Evolutionary conservation across 2,329 filamentous ascomycete species (phyloP).

Genomic region (Claviceps pusilla): DNA sequence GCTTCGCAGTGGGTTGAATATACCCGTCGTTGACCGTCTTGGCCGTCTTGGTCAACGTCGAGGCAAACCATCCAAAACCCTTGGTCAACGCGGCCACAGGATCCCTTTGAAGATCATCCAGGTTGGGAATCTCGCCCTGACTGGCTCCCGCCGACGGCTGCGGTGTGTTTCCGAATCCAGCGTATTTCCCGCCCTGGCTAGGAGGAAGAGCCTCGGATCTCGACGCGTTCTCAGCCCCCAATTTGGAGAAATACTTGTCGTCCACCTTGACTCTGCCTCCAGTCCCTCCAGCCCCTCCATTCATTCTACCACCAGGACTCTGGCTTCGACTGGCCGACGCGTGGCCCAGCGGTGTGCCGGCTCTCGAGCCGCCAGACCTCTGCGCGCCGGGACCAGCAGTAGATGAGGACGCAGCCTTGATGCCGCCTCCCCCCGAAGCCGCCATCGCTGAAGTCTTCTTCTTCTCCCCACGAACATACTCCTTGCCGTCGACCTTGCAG

Average conservation of each 20-base stretch:
- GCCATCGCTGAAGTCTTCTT: constrained; percentile 29
- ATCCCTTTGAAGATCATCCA: constrained; percentile 86
- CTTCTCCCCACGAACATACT: constrained; percentile 66
- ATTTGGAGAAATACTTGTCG: constrained; percentile 77
- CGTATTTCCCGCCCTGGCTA: constrained; percentile 83
- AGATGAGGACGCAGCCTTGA: constrained; percentile 12
- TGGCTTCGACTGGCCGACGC: constrained; percentile 22
- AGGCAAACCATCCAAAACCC: constrained; percentile 87
- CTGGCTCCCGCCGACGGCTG: constrained; percentile 32
- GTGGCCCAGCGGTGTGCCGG: constrained; percentile 26
- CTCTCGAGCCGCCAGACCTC: constrained; percentile 21
- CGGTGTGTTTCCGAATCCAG: constrained; percentile 73
- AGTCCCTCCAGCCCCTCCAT: constrained; percentile 4
- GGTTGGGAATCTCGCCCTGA: constrained; percentile 40
- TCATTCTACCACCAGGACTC: constrained; percentile 15
- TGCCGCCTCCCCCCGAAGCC: constrained; percentile 7
- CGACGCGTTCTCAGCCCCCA: constrained; percentile 70
- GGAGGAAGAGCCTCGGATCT: constrained; percentile 63
- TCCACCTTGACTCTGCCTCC: constrained; percentile 48
- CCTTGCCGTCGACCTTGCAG: constrained; percentile 73
- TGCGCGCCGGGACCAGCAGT: constrained; percentile 16
- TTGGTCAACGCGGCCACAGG: constrained; percentile 78
- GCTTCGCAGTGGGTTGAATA: constrained; percentile 69
- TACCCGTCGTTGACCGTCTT: constrained; percentile 84
- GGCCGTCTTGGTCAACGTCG: constrained; percentile 75